phyloP scores from a whole-genome alignment of 2,329 filamentous ascomycete species.

The Tolypocladium sp. region DNA sequence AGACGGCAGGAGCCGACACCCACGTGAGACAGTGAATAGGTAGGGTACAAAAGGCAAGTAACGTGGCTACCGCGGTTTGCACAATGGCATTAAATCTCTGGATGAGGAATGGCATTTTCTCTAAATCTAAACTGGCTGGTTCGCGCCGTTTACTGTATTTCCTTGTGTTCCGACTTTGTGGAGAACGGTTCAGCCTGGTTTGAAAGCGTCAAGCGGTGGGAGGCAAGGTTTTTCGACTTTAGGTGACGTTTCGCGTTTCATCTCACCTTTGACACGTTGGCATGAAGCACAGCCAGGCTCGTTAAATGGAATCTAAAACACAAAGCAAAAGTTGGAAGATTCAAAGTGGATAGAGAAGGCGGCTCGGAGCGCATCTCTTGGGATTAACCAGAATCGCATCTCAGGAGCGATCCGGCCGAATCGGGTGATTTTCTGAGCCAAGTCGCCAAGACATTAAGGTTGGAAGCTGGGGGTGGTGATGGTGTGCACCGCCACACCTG shows the following conservation, averaged over 20 bases:
- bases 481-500: constrained; percentile 26
- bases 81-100: too few relatives aligned
- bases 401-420: background rate
- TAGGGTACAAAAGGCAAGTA: too few relatives aligned
- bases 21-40: constrained; percentile 8
- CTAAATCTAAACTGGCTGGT: background rate
- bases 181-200: background rate
- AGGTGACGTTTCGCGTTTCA: background rate
- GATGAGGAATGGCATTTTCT: too few relatives aligned
- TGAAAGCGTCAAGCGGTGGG: background rate
- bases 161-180: background rate
- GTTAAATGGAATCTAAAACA: background rate
- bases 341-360: background rate
- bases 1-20: constrained; percentile 1
- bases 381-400: background rate
- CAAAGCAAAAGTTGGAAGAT: background rate
- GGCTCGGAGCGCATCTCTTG: background rate
- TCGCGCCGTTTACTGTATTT: background rate
- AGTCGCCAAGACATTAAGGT: background rate
- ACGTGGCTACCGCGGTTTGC: too few relatives aligned
- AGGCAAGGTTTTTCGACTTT: background rate
- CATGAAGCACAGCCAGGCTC: background rate
- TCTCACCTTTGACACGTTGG: background rate
- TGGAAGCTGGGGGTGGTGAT: constrained; percentile 6
- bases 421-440: constrained; percentile 1